Conservation (phyloP, 768 basidiomycete genomes). For the Leccinum boreale region DNA sequence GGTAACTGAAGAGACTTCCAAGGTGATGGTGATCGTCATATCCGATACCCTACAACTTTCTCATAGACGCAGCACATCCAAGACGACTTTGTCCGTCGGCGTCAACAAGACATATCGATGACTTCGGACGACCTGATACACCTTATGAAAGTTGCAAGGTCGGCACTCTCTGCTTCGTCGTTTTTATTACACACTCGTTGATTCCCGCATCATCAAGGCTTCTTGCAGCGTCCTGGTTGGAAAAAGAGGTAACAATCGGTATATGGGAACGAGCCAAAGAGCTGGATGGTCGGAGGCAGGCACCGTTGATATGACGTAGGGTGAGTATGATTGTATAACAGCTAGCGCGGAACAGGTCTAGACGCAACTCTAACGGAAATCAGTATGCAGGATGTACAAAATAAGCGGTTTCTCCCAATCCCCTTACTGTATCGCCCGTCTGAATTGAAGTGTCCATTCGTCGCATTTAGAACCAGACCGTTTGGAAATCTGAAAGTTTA, state of each 20-base stretch:
- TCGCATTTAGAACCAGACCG: conserved; percentile 14
- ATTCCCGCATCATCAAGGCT: conserved; percentile 40
- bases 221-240: conserved; percentile 58
- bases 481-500: not conserved
- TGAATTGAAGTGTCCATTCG: conserved; percentile 4
- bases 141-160: conserved; percentile 72
- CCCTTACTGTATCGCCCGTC: not conserved
- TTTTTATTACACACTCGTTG: not conserved
- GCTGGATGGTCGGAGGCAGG: conserved; percentile 48
- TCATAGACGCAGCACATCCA: conserved; percentile 58
- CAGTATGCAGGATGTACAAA: not conserved
- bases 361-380: not conserved
- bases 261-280: conserved; percentile 64
- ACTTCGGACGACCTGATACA: conserved; percentile 64
- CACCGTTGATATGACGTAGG: conserved; percentile 6
- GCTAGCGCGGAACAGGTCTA: not conserved
- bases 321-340: conserved; percentile 4
- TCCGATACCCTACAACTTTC: not conserved
- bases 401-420: not conserved
- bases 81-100: conserved; percentile 60
- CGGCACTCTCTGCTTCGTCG: conserved; percentile 13
- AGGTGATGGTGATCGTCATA: conserved; percentile 38
- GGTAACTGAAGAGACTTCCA: conserved; percentile 53
- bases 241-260: conserved; percentile 49
- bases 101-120: conserved; percentile 36